Evolutionary conservation across 805 yeast genomes (phyloP), one percentile per base, ranked within the genome.

Genomic region (Candida methanosorbosa): DNA sequence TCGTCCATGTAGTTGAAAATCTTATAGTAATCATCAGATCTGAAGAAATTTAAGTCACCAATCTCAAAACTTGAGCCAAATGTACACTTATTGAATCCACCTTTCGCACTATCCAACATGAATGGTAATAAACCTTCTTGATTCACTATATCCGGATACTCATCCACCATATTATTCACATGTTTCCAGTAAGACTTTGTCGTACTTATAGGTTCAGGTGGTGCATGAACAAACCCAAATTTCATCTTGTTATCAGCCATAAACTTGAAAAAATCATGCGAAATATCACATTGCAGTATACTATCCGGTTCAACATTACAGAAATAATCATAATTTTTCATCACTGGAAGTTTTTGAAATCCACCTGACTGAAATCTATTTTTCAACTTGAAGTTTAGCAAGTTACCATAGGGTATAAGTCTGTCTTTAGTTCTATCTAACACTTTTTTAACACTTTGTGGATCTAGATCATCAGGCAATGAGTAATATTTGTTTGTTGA

Each of bases 391-490:
- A 63, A 67, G 39, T 66, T 67, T 35, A 69, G 57, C 4, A 61
- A 61, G 26, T 41, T 56, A 42, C 52, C 56, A 41, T 52, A 40
- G 35, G 56, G 44, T 31, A 49, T 39, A 40, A 46, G 38, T 51
- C 72, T 64, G 12, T 55, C 61, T 32, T 50, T 48, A 4, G 65
- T 70, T 16, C 72, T 74, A 40, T 51, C 73, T n/a, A 61, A 13
- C 4, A 14, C 22, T 15, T n/a, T 11, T 8, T 13, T 30, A 20
- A 16, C 19, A 3, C 5, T 6, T 6, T 68, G 70, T 50, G 61
- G 59, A 57, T 81, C 83, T 42, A 83, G 70, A 70, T 75, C 72
- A 1, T 65, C 73, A 5, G 94, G 94, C 48, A 71, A 71, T 0
- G 77, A 66, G 87, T 90, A 80, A 11, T 29, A 28, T 13, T 38